Percentiles rank a stretch among this genome's conserved stretches.
Conservation (phyloP, 1,284 basidiomycete genomes). For the Tetrapyrgos nigripes region DNA sequence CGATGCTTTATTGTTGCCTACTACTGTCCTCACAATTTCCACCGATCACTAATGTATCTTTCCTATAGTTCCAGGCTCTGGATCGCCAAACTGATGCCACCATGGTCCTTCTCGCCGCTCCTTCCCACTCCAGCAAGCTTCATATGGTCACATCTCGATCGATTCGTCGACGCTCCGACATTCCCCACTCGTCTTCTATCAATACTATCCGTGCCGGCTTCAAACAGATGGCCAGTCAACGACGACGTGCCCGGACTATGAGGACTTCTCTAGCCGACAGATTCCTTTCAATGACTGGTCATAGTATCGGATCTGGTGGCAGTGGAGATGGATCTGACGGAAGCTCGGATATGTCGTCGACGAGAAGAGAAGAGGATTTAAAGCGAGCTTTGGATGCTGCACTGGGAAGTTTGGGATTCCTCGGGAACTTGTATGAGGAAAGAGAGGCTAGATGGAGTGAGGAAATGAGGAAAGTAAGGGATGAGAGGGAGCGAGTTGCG, state of each 20-base stretch:
- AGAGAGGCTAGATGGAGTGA: slow-evolving; percentile 72
- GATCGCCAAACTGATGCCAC: slow-evolving; percentile 83
- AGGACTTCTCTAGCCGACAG: slow-evolving; percentile 63
- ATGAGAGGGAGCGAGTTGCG: slow-evolving; percentile 72
- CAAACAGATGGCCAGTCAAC: slow-evolving; percentile 60
- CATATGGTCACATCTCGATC: slow-evolving; percentile 69
- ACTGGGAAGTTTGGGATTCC: slow-evolving; percentile 63
- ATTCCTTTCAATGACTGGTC: slow-evolving; percentile 48
- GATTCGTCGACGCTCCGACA: slow-evolving; percentile 59
- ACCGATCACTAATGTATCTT: not conserved
- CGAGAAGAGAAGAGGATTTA: slow-evolving; percentile 62
- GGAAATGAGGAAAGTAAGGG: slow-evolving; percentile 67
- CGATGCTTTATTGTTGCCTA: not conserved
- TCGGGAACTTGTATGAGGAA: slow-evolving; percentile 69
- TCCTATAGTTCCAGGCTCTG: slow-evolving; percentile 69
- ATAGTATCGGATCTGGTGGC: slow-evolving; percentile 28
- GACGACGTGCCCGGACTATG: slow-evolving; percentile 57
- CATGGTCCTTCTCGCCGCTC: slow-evolving; percentile 73
- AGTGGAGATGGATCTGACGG: slow-evolving; percentile 62
- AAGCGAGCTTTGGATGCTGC: slow-evolving; percentile 69
- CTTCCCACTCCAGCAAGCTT: slow-evolving; percentile 70
- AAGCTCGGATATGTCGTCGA: slow-evolving; percentile 43
- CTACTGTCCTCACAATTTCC: not conserved
- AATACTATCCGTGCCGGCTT: slow-evolving; percentile 60
- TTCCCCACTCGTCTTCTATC: slow-evolving; percentile 56